Evolutionary conservation across 2,329 filamentous ascomycete genomes (phyloP).

Genomic region (Calonectria hongkongensis): DNA sequence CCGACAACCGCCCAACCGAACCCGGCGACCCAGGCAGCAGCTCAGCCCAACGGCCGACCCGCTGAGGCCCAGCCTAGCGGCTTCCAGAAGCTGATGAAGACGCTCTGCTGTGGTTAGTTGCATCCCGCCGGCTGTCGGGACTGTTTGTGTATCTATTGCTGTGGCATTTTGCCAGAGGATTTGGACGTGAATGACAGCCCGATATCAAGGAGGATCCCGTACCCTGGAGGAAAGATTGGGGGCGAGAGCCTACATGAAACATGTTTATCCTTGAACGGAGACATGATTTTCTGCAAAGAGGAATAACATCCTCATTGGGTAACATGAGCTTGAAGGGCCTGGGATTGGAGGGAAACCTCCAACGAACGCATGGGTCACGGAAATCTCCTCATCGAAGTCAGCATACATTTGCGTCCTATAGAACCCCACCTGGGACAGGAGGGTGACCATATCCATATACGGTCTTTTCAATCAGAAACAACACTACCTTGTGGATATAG

Average conservation of each 20-base stretch:
- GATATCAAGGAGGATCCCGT: slow-evolving; percentile 32
- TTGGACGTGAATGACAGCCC: slow-evolving; percentile 42
- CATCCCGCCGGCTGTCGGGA: slow-evolving; percentile 50
- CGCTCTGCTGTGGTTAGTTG: slow-evolving; percentile 88
- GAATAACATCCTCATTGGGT: slow-evolving; percentile 31
- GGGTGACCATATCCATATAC: slow-evolving; percentile 48
- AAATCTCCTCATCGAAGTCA: slow-evolving; percentile 42
- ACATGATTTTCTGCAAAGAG: slow-evolving; percentile 28
- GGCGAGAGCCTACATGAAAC: slow-evolving; percentile 2
- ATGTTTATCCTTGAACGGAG: slow-evolving; percentile 24
- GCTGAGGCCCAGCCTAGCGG: slow-evolving; percentile 85
- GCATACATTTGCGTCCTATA: slow-evolving; percentile 50
- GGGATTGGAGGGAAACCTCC: slow-evolving; percentile 23
- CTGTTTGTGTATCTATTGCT: slow-evolving; percentile 57
- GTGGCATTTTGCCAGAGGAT: slow-evolving; percentile 51
- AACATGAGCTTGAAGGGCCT: slow-evolving; percentile 33
- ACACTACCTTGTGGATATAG: slow-evolving; percentile 46
- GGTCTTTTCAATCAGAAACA: slow-evolving; percentile 46
- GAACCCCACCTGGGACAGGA: slow-evolving; percentile 47
- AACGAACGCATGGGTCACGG: slow-evolving; percentile 18
- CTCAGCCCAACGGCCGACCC: slow-evolving; percentile 72
- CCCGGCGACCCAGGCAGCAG: slow-evolving; percentile 71
- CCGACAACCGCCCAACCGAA: slow-evolving; percentile 77
- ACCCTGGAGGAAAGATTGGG: slow-evolving; percentile 13
- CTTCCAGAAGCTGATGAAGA: slow-evolving; percentile 94